Conservation (phyloP, 225 moss, liverwort and hornwort genomes). For the Antitrichia curtipendula region DNA sequence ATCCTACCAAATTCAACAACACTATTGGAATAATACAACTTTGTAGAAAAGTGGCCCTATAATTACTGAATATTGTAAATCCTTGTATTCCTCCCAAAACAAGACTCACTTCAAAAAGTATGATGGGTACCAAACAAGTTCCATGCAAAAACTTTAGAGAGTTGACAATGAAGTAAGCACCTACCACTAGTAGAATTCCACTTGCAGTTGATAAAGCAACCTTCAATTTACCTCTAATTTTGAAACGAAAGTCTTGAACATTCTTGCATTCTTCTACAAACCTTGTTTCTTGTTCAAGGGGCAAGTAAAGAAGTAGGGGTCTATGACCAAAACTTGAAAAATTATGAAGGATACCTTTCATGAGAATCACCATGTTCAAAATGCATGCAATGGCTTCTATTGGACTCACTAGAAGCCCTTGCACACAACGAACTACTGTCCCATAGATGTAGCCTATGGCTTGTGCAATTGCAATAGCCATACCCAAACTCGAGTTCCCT, state of each 20-base stretch:
- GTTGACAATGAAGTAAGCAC: neutral
- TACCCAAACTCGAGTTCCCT: neutral
- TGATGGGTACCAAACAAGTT: neutral
- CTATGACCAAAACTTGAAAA: neutral
- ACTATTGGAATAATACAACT: no score
- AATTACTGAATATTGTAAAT: no score
- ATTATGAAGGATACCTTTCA: neutral
- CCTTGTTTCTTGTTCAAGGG: neutral
- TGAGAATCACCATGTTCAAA: neutral
- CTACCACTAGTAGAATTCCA: neutral
- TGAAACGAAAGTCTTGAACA: rapidly evolving
- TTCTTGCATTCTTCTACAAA: neutral
- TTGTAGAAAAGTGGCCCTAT: no score
- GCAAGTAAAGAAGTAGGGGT: neutral
- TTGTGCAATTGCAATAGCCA: neutral
- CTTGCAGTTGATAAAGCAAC: neutral
- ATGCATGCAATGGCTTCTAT: neutral
- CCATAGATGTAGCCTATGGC: neutral
- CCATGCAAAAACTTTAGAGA: neutral
- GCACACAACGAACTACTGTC: neutral
- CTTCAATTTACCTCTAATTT: rapidly evolving
- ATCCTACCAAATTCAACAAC: neutral
- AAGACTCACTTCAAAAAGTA: neutral
- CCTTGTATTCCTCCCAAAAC: neutral
- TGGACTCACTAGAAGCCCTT: neutral